Base-by-base conservation (phyloP, 2,329 filamentous ascomycete species). In the Ascochyta viciae-villosae region DNA sequence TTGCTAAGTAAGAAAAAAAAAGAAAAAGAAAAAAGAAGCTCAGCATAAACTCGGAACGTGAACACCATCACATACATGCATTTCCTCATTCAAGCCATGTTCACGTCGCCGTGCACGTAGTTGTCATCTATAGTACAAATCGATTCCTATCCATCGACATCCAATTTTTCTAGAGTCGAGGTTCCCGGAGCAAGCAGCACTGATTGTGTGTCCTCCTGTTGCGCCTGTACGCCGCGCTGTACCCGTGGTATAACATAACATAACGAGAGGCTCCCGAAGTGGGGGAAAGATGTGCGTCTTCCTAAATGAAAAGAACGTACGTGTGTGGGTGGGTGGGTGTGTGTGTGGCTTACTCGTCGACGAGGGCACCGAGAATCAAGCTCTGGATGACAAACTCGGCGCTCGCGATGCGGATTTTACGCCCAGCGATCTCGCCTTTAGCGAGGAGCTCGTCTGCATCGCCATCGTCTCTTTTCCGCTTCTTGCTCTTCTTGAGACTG, bases 361-460 rank as follows among this genome's bases (percentile, higher is more conserved):
- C 85, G 64, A 97, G 77, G 58, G 87, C 85, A 0, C 93, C 94
- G 46, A 96, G 74, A 61, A 99, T 97, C 56, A 98, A 79, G 74
- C 92, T 97, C 80, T 99, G 94, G 51, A 96, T 88, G 22, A 98
- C 87, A 71, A 94, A 87, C 76, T 98, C 94, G 73, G 96, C 89
- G 52, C 88, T 89, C 48, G 96, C 84, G 40, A 95, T 83, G 60
- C 83, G 84, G 34, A 92, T 80, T 57, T 77, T 83, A 65, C 82
- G 80, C 12, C 81, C 78, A 39, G 77, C 68, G 15, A 77, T 70
- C 26, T 72, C 66, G 19, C 75, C 73, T 62, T 66, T 58, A 46
- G 67, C 44, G 34, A 74, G 23, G 3, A 71, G 58, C 13, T 57
- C 67, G 9, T 72, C 70, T 4, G 49, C 61, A 6, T 62, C 68